Conservation (phyloP, 441 rosid genomes). For the Gossypium lobatum region DNA sequence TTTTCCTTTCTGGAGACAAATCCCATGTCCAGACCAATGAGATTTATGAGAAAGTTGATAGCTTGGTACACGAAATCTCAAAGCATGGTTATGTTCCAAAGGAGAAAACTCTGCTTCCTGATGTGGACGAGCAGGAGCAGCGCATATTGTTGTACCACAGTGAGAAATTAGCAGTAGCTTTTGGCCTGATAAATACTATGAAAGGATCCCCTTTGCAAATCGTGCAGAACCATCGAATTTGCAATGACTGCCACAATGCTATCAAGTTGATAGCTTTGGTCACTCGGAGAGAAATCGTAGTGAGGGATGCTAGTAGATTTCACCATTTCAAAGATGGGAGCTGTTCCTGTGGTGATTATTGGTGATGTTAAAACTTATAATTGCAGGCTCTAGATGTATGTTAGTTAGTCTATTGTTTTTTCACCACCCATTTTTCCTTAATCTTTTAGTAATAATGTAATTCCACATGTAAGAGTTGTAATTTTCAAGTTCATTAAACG, state of each 20-base stretch:
- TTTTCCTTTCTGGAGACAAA: slow-evolving; percentile 64
- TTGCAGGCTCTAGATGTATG: neutral
- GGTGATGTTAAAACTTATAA: slow-evolving; percentile 44
- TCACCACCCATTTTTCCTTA: neutral
- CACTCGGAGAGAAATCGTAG: slow-evolving; percentile 53
- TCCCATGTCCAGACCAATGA: slow-evolving; percentile 49
- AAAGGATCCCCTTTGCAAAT: slow-evolving; percentile 60
- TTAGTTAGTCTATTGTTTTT: neutral
- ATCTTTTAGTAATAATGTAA: neutral
- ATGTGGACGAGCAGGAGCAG: slow-evolving; percentile 66
- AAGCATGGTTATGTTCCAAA: slow-evolving; percentile 44
- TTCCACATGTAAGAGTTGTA: neutral
- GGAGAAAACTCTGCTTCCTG: slow-evolving; percentile 55
- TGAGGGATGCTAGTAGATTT: slow-evolving; percentile 83
- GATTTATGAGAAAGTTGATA: slow-evolving; percentile 62
- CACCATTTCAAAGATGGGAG: slow-evolving; percentile 68
- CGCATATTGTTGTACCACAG: slow-evolving; percentile 44
- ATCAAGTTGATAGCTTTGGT: slow-evolving; percentile 54
- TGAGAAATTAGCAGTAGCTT: slow-evolving; percentile 81
- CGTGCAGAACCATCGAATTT: slow-evolving; percentile 80
- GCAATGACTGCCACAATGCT: slow-evolving; percentile 73
- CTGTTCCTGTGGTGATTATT: slow-evolving; percentile 91
- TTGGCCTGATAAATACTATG: slow-evolving; percentile 53
- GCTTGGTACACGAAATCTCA: slow-evolving; percentile 53
- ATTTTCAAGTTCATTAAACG: neutral